Evolutionary conservation across 768 basidiomycete species (phyloP), one percentile per base, ranked within the genome.

Genomic region (Tricholoma furcatifolium): DNA sequence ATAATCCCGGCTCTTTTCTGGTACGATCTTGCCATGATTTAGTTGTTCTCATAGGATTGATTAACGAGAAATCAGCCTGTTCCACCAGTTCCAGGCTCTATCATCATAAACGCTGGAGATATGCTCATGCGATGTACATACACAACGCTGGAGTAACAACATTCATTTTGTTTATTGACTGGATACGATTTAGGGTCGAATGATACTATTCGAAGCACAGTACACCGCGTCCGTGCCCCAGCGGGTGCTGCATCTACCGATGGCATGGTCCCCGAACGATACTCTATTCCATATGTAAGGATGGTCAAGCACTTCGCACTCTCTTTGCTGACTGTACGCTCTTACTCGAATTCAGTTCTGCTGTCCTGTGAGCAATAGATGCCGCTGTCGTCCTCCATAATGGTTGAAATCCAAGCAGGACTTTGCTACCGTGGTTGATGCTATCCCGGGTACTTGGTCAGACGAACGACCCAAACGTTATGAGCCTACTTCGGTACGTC

Each of bases 231-330:
- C 4, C 69, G 75, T 34, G 72, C 75, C 2, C 79, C 77, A 18
- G 64, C 54, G 7, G 43, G 56, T 17, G 52, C 57, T 21, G 39
- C 43, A 31, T 46, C 44, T 24, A 52, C 49, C n/a, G 65, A 66
- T 39, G 67, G 62, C 10, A 74, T 76, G 66, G 71, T 77, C 1
- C 79, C 77, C 1, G 74, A 75, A 31, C 69, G 84, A 23, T 84
- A 82, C 59, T 84, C 83, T 0, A 84, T 85, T 55, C 83, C 84
- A 31, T 85, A 83, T 60, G 80, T 80, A 54, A 54, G 78, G 64
- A 6, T 36, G 30, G 21, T n/a, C 2, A 17, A 40, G 5, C 18
- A 4, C 14, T 38, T 18, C 6, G 23, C 36, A 23, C 20, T n/a
- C 5, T 31, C 24, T 15, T 6, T 11, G 43, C n/a, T 49, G 23